Percentiles rank a stretch among this genome's conserved stretches.
Conservation (phyloP, 225 moss, liverwort and hornwort genomes). For the Polytrichum formosum region DNA sequence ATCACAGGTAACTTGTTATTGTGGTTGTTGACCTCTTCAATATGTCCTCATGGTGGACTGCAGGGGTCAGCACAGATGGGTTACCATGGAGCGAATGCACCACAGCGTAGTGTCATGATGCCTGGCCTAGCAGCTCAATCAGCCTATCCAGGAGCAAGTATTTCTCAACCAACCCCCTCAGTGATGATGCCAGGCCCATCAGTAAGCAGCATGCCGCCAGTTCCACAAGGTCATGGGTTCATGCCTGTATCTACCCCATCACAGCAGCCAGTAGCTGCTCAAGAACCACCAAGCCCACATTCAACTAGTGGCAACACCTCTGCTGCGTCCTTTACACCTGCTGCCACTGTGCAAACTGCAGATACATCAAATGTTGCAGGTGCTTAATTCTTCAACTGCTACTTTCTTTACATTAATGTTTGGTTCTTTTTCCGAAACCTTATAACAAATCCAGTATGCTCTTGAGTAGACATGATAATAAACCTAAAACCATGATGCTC, state of each 20-base stretch:
- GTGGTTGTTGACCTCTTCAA: neutral
- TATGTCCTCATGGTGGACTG: neutral
- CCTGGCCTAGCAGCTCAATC: conserved; percentile 22
- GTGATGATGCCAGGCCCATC: conserved; percentile 44
- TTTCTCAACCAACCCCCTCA: conserved; percentile 24
- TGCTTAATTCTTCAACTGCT: conserved; percentile 7
- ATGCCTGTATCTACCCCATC: conserved; percentile 40
- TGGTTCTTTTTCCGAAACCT: too few species aligned
- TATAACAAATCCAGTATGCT: too few species aligned
- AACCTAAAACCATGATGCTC: too few species aligned
- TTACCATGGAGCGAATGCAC: conserved; percentile 15
- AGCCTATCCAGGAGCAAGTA: conserved; percentile 17
- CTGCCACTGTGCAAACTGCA: conserved; percentile 79
- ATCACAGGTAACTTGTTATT: neutral
- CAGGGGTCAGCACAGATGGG: conserved; percentile 26
- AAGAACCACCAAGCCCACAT: conserved; percentile 61
- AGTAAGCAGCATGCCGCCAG: conserved; percentile 35
- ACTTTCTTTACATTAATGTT: too few species aligned
- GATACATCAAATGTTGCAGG: conserved; percentile 85
- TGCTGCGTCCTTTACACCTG: conserved; percentile 34
- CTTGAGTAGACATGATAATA: too few species aligned
- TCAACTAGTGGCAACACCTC: conserved; percentile 26
- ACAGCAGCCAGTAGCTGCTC: conserved; percentile 32
- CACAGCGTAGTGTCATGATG: conserved; percentile 31
- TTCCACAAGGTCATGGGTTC: conserved; percentile 30